Evolutionary conservation across 129 eudicot species (phyloP).

Genomic region (Logfia minima): DNA sequence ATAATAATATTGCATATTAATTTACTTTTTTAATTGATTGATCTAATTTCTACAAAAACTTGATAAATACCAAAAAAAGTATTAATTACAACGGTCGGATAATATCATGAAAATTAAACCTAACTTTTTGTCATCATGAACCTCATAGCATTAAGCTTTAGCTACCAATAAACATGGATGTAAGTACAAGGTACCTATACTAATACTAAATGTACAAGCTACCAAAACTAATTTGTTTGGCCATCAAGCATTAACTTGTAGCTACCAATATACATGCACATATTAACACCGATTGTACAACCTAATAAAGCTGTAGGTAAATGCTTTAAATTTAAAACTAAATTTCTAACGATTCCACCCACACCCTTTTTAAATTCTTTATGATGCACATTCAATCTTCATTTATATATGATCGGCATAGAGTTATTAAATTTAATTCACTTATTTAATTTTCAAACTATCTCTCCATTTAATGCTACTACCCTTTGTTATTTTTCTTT

Average conservation of each 20-base stretch:
- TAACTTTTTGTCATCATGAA: constrained; percentile 24
- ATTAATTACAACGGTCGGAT: constrained; percentile 25
- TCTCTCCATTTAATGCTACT: constrained; percentile 9
- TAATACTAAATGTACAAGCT: constrained; percentile 24
- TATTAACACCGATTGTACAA: constrained; percentile 15
- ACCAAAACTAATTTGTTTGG: constrained; percentile 22
- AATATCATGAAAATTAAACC: constrained; percentile 9
- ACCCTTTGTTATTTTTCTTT: not conserved
- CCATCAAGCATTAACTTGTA: constrained; percentile 28
- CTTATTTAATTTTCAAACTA: constrained; percentile 23
- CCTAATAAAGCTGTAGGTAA: constrained; percentile 34
- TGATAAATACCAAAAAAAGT: not conserved
- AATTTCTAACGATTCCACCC: constrained; percentile 63
- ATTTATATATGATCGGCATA: constrained; percentile 33
- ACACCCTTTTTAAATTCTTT: constrained; percentile 31
- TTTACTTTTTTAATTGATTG: too few relatives aligned
- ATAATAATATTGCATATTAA: too few relatives aligned
- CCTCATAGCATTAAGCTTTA: constrained; percentile 3
- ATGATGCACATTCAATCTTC: constrained; percentile 34
- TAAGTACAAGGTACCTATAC: constrained; percentile 2
- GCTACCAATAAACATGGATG: constrained; percentile 20
- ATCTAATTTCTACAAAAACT: not conserved
- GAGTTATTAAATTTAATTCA: constrained; percentile 25
- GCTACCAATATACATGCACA: constrained; percentile 34
- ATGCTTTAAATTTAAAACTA: constrained; percentile 54